Percentiles rank a stretch among this genome's conserved stretches.
Evolutionary conservation across 352 stramenopile genomes (phyloP).

Genomic region (Phytophthora pisi): DNA sequence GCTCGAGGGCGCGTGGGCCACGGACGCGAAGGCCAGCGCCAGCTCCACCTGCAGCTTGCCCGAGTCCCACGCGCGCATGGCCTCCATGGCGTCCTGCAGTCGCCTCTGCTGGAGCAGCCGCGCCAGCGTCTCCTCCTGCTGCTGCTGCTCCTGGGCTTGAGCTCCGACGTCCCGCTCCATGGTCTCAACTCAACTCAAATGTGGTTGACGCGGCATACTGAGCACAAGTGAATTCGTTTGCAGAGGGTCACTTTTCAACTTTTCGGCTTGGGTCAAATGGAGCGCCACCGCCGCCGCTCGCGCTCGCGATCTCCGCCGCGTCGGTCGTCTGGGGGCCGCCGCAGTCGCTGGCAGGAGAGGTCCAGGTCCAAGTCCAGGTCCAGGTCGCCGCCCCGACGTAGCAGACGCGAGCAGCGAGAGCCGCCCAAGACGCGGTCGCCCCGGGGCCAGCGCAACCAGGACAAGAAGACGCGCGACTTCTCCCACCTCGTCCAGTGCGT

Average conservation of each 20-base stretch:
- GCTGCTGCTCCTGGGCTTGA: too few relatives aligned
- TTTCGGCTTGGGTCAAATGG: slow-evolving; percentile 9
- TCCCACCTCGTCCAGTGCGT: slow-evolving; percentile 61
- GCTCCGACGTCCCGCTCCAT: neutral
- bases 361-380: slow-evolving; percentile 20
- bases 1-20: slow-evolving; percentile 35
- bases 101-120: slow-evolving; percentile 41
- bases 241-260: slow-evolving; percentile 8
- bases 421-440: slow-evolving; percentile 5
- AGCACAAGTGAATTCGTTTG: slow-evolving; percentile 27
- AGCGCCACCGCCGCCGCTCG: slow-evolving; percentile 17
- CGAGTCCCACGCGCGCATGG: slow-evolving; percentile 46
- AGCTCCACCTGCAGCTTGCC: slow-evolving; percentile 39
- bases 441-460: slow-evolving; percentile 18
- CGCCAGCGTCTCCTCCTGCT: slow-evolving; percentile 30
- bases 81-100: slow-evolving; percentile 31
- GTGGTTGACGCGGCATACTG: slow-evolving; percentile 14
- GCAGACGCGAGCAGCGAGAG: slow-evolving; percentile 3
- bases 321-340: slow-evolving; percentile 1
- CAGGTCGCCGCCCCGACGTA: slow-evolving; percentile 13
- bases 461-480: slow-evolving; percentile 63
- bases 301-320: slow-evolving; percentile 33
- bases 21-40: slow-evolving; percentile 35
- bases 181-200: neutral
- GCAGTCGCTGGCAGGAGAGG: slow-evolving; percentile 24